These are phyloP conservation scores for Rhodosporidiobolus sp. DNA, from an alignment of 768 basidiomycete species.

Conservation along the genomic window DNA sequence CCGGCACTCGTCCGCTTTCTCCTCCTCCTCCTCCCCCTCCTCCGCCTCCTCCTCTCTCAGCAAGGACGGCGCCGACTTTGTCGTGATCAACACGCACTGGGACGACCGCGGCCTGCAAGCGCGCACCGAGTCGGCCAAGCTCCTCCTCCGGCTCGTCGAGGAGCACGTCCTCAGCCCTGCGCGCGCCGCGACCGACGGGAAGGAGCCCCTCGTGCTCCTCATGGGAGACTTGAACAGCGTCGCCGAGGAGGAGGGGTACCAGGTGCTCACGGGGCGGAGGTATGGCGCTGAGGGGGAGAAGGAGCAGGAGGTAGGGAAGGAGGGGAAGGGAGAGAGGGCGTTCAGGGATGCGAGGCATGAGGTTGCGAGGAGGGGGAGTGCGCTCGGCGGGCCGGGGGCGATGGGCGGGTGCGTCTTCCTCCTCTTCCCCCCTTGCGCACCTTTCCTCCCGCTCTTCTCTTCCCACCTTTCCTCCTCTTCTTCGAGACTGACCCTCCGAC, in stretches of 20 bases:
- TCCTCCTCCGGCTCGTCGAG: conserved; percentile 44
- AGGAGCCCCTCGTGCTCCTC: conserved; percentile 42
- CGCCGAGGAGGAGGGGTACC: conserved; percentile 47
- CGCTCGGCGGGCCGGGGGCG: conserved; percentile 12
- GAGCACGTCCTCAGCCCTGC: conserved; percentile 31
- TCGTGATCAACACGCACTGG: conserved; percentile 49
- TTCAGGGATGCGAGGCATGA: conserved; percentile 38
- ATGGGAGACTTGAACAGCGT: conserved; percentile 50
- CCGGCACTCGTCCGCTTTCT: background rate
- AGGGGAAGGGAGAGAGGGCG: background rate
- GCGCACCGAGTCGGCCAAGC: conserved; percentile 44
- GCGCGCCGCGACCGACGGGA: conserved; percentile 7
- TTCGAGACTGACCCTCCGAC: background rate
- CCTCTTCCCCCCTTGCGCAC: background rate
- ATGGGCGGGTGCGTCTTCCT: conserved; percentile 11
- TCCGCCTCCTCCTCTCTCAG: too few relatives aligned
- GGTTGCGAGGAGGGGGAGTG: conserved; percentile 6
- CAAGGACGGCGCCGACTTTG: conserved; percentile 25
- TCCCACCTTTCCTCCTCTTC: background rate
- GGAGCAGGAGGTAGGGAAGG: background rate
- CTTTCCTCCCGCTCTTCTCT: background rate
- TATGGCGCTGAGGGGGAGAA: background rate
- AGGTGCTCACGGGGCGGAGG: conserved; percentile 40
- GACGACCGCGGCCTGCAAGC: conserved; percentile 47
- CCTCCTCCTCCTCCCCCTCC: background rate